These are phyloP conservation scores for Sinapis alba DNA, from an alignment of 441 rosid species.

Conservation along the genomic window DNA sequence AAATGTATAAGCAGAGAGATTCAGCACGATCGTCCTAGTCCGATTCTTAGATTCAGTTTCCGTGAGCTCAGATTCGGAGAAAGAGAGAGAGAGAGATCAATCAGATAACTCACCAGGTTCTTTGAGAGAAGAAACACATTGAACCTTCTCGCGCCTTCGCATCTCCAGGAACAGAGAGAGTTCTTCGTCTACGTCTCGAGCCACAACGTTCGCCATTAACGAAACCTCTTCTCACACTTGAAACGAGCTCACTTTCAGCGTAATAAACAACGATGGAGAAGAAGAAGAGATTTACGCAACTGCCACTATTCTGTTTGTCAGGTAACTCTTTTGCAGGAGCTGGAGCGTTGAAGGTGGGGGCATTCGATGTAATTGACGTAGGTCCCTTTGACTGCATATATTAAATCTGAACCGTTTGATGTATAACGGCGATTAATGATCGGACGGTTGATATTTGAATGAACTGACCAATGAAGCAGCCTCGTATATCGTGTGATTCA, in stretches of 20 bases:
- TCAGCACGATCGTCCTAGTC: no score
- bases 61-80: slow-evolving; percentile 25
- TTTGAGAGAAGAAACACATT: slow-evolving; percentile 42
- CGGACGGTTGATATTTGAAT: slow-evolving; percentile 41
- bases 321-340: slow-evolving; percentile 1
- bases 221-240: background rate
- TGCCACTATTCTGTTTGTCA: slow-evolving; percentile 19
- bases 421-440: slow-evolving; percentile 40
- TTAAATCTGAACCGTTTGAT: slow-evolving; percentile 49
- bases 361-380: slow-evolving; percentile 26
- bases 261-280: background rate
- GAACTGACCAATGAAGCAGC: slow-evolving; percentile 23
- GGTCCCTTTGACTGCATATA: slow-evolving; percentile 17
- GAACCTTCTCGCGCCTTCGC: slow-evolving; percentile 71
- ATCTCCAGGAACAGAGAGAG: slow-evolving; percentile 47
- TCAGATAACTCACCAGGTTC: slow-evolving; percentile 37
- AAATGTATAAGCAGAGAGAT: no score
- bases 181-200: background rate
- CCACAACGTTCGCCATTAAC: background rate
- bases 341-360: slow-evolving; percentile 35
- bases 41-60: no score
- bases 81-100: slow-evolving; percentile 14
- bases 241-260: no score
- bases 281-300: slow-evolving; percentile 11
- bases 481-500: slow-evolving; percentile 65